These are phyloP conservation scores for Pyricularia sp. DNA, from an alignment of 2,329 filamentous ascomycete species.

Conservation along the genomic window DNA sequence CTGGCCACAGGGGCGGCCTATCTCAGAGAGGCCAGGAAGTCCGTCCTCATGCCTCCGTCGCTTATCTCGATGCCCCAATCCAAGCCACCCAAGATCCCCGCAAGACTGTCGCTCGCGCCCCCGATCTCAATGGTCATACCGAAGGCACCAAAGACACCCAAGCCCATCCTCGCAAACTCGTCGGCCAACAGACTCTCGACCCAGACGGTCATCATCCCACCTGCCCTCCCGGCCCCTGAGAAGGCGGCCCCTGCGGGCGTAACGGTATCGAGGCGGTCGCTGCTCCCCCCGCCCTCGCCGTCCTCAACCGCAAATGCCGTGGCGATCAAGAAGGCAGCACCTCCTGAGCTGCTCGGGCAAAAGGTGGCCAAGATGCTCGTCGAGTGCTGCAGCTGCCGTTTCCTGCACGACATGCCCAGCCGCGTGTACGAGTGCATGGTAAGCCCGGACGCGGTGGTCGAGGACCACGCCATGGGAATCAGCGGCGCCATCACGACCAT, in stretches of 20 bases:
- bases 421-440: slow-evolving; percentile 57
- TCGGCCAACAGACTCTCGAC: neutral
- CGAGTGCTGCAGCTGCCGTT: slow-evolving; percentile 54
- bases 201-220: neutral
- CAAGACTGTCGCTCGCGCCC: neutral
- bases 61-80: neutral
- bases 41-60: slow-evolving; percentile 1
- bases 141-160: neutral
- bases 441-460: slow-evolving; percentile 44
- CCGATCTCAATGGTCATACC: neutral
- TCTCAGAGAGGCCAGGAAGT: slow-evolving; percentile 4
- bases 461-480: slow-evolving; percentile 40
- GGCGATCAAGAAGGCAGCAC: slow-evolving; percentile 6
- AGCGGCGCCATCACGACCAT: slow-evolving; percentile 49
- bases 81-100: neutral
- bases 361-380: slow-evolving; percentile 52
- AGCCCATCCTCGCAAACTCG: neutral
- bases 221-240: neutral
- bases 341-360: slow-evolving; percentile 19
- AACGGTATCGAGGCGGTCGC: slow-evolving; percentile 2
- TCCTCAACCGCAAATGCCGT: neutral
- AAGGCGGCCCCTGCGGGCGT: neutral
- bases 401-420: slow-evolving; percentile 57
- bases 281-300: slow-evolving; percentile 1
- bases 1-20: slow-evolving; percentile 1